Evolutionary conservation across 306 rosid species (phyloP).

Genomic region (Gynostemma pentaphyllum): DNA sequence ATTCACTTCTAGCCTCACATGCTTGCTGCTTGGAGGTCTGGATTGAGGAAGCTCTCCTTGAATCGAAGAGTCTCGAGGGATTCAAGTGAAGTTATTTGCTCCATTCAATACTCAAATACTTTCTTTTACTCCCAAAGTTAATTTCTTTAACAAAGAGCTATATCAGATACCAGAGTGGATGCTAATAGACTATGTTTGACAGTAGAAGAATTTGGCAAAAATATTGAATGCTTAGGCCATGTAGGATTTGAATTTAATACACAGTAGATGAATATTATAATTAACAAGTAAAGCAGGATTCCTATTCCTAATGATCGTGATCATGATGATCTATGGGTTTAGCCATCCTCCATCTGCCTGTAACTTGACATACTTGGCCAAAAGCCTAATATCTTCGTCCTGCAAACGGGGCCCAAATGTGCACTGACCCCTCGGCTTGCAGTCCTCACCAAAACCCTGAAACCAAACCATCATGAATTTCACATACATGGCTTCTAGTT

Average conservation of each 20-base stretch:
- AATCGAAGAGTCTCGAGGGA: no score
- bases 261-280: neutral
- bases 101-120: no score
- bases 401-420: conserved; percentile 90
- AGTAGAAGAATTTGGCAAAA: neutral
- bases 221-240: neutral
- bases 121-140: no score
- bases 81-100: no score
- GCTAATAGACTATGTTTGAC: no score
- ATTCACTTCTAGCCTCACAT: no score
- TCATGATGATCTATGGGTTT: conserved; percentile 7
- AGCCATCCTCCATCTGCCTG: conserved; percentile 93
- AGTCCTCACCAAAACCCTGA: conserved; percentile 81
- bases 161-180: no score
- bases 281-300: neutral
- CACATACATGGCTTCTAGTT: neutral
- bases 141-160: no score
- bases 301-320: neutral
- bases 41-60: no score
- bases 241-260: neutral
- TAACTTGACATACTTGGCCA: conserved; percentile 74
- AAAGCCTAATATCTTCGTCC: conserved; percentile 68
- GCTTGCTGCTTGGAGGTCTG: no score
- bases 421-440: conserved; percentile 89
- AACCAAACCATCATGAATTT: neutral